Evolutionary conservation across 345 rosid genomes (phyloP), one percentile per base, ranked within the genome.

Genomic region (Nephelium lappaceum): DNA sequence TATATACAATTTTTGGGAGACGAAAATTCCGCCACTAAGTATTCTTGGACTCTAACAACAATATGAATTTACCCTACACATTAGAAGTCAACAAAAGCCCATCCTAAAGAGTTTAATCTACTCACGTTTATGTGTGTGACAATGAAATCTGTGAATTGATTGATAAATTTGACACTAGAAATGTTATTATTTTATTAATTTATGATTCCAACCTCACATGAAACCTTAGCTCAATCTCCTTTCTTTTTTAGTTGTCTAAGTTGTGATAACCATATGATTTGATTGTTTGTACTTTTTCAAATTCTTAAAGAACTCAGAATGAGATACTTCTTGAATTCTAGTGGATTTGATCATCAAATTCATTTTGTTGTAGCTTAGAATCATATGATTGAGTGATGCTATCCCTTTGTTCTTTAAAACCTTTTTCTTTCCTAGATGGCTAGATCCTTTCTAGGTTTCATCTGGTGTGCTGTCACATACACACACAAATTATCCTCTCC

Each of bases 51-150:
- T 41, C 9, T 41, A 41, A 41, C 43, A 41, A 5, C 4, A 41
- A 41, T 41, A 41, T 41, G 4, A 41, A 41, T 41, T 51, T 51
- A 51, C 18, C 57, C 57, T 51, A 51, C 57, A 14, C 57, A 51
- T 16, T 47, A 18, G 24, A 42, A 78, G 73, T 11, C 55, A 68
- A 27, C 5, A 3, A 36, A 24, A 11, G 36, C 24, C 74, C 51
- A 53, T 11, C 25, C 27, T 51, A 0, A 69, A 87, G 90, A 85
- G 91, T 91, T 85, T 57, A 85, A 90, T 84, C 89, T 83, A 83
- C 83, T 83, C 87, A 85, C 91, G 93, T 86, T 77, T 81, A 77
- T 67, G 79, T 43, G 47, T 79, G 82, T 60, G 64, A 85, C 49
- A 72, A 27, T 24, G 82, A 82, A 75, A 76, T 63, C 41, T 21